Evolutionary conservation across 768 basidiomycete species (phyloP), one percentile per base, ranked within the genome.

Genomic region (Tylopilus sp.): DNA sequence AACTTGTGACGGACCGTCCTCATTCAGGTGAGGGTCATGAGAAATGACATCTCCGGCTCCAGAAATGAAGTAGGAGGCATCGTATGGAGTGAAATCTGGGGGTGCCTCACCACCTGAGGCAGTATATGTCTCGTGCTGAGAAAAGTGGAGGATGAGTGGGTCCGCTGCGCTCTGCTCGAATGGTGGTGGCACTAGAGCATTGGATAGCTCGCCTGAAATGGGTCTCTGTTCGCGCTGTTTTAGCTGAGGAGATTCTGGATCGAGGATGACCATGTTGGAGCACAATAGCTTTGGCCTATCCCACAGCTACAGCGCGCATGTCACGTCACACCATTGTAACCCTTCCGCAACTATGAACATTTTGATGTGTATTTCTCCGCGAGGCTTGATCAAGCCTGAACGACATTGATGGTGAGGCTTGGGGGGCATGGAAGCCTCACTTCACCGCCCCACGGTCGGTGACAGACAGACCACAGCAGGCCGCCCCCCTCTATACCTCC

Each of bases 21-120:
- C 68, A 52, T 88, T 88, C 42, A 88, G 66, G 62, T 87, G 85
- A 6, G 65, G 71, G 59, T 90, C 89, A 64, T 89, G 87, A 14
- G 87, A 86, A 48, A 89, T 70, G 54, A 87, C 72, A 42, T 83
- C 67, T 3, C 81, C 83, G 37, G 71, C 52, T 30, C 66, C 66
- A 1, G 72, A 72, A 22, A 76, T 68, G 56, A 81, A 83, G 68
- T 74, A 83, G 53, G 85, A 77, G 19, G 87, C 85, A 14, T 81
- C 69, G 62, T 89, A 89, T 0, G 77, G 78, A 2, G 82, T 64
- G 57, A 88, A 89, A 3, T 68, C 69, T 4, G 87, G 87, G 1
- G 87, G 87, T 17, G 78, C 74, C n/a, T 74, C 77, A 19, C 73
- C 74, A 19, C 68, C 72, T 17, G 58, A 61, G 11, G 65, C 60